A percentile compares a stretch with the other conserved stretches of the same genome.
Conservation (phyloP, 805 yeast species). For the Metschnikowia shivogae region DNA sequence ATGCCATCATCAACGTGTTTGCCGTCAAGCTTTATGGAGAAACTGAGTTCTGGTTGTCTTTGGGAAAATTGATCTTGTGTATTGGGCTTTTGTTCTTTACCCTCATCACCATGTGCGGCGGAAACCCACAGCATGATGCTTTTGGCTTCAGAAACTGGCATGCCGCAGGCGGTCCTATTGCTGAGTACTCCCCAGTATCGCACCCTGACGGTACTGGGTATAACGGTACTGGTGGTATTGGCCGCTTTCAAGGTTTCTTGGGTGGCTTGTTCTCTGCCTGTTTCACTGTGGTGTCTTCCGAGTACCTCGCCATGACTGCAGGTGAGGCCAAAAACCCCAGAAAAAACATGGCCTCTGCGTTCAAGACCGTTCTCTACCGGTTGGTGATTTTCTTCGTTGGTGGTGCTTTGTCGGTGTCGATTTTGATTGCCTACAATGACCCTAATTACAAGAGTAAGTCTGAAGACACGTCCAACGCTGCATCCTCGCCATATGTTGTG, state of each 20-base stretch:
- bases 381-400: conserved; percentile 43
- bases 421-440: conserved; percentile 26
- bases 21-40: conserved; percentile 80
- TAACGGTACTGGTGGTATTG: conserved; percentile 33
- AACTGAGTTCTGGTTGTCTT: conserved; percentile 72
- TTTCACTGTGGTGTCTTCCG: conserved; percentile 42
- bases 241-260: conserved; percentile 41
- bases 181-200: conserved; percentile 18
- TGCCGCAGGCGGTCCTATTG: conserved; percentile 35
- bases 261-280: conserved; percentile 35
- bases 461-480: conserved; percentile 15
- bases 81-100: conserved; percentile 74
- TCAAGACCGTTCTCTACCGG: conserved; percentile 41
- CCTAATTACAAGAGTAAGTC: conserved; percentile 15
- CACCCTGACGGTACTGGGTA: conserved; percentile 11
- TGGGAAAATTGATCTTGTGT: conserved; percentile 58
- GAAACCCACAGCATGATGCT: conserved; percentile 64
- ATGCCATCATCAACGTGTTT: conserved; percentile 51
- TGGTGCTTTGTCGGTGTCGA: conserved; percentile 40
- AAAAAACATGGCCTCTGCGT: conserved; percentile 36
- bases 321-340: conserved; percentile 44
- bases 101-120: conserved; percentile 81
- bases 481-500: conserved; percentile 21
- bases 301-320: conserved; percentile 42
- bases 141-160: conserved; percentile 48